Conservation (phyloP, 176 grass and related monocot species). For the Avena atlantica region DNA sequence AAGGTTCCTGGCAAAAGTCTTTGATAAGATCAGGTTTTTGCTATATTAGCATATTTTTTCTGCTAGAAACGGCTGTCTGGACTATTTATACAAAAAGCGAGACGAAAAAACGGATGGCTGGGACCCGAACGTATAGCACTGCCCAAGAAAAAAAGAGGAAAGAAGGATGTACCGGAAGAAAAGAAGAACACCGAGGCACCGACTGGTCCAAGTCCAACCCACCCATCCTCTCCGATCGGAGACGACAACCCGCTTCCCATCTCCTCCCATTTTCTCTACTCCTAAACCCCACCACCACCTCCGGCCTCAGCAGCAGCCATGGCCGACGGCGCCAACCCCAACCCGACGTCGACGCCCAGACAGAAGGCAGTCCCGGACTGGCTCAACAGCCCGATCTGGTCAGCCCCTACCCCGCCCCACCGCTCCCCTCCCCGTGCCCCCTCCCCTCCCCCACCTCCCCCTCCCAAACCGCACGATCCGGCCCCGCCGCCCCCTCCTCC, state of each 20-base stretch:
- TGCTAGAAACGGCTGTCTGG: no score
- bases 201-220: conserved; percentile 36
- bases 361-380: conserved; percentile 76
- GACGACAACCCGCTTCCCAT: background rate
- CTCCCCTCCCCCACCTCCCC: conserved; percentile 38
- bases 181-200: conserved; percentile 25
- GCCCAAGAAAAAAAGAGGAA: background rate
- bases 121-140: no score
- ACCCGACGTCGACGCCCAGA: conserved; percentile 15
- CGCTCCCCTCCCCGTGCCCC: conserved; percentile 49
- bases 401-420: conserved; percentile 41
- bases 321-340: conserved; percentile 53
- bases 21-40: no score
- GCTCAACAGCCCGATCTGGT: conserved; percentile 98
- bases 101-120: no score
- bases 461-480: conserved; percentile 48
- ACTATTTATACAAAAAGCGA: no score
- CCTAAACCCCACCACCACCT: conserved; percentile 38
- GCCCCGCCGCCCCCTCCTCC: conserved; percentile 26
- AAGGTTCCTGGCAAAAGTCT: no score
- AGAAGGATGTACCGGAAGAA: background rate
- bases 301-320: conserved; percentile 40
- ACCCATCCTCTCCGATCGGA: background rate
- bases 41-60: no score
- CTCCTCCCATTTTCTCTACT: background rate